Conservation (phyloP, 768 basidiomycete genomes). For the Suillus alpinus region DNA sequence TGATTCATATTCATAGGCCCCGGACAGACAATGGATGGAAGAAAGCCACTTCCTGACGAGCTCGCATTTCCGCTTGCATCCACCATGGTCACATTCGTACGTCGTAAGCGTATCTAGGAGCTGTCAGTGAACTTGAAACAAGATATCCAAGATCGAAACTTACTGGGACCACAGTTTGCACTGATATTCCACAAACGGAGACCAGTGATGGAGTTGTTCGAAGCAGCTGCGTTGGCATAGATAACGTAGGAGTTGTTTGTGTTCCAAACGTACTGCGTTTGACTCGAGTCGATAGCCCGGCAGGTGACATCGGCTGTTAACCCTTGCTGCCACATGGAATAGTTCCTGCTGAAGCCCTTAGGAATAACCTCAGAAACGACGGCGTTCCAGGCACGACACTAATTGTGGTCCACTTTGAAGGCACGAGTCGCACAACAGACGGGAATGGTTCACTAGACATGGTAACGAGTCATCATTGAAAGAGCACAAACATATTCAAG, state of each 20-base stretch:
- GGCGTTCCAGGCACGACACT: no score
- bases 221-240: not conserved
- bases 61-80: not conserved
- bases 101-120: not conserved
- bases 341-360: slow-evolving; percentile 2
- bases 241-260: not conserved
- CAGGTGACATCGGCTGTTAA: slow-evolving; percentile 7
- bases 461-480: no score
- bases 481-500: no score
- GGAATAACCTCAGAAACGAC: not conserved
- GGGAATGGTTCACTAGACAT: no score
- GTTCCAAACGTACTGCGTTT: not conserved
- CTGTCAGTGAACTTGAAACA: no score
- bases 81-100: slow-evolving; percentile 2
- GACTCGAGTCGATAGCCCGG: not conserved
- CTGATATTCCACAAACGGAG: slow-evolving; percentile 3
- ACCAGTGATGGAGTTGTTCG: not conserved
- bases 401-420: no score
- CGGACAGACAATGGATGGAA: slow-evolving; percentile 12
- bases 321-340: slow-evolving; percentile 5
- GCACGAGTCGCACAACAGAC: no score
- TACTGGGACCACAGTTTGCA: slow-evolving; percentile 2
- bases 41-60: slow-evolving; percentile 1
- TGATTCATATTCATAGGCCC: not conserved
- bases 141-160: not conserved